Conservation (phyloP, 78 protist species). For the Chrysochromulina tobinii region DNA sequence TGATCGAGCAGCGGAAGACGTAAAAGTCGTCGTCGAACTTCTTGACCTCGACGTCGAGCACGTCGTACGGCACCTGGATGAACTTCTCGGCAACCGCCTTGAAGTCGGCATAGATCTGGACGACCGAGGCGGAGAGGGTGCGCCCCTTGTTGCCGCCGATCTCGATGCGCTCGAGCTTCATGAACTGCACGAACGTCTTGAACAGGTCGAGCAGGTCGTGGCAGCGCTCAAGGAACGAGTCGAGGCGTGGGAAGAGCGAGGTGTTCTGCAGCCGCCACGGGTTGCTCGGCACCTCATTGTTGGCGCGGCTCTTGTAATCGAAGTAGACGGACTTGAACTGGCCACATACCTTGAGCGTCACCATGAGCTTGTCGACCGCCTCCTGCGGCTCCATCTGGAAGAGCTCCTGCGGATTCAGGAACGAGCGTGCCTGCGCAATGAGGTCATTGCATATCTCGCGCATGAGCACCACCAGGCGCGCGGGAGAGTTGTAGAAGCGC, state of each 20-base stretch:
- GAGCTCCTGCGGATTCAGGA: conserved; percentile 10
- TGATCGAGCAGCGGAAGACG: conserved; percentile 15
- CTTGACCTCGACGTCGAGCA: background rate
- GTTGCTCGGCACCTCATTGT: background rate
- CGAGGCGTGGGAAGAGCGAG: conserved; percentile 59
- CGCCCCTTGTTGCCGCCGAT: conserved; percentile 70
- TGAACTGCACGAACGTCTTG: conserved; percentile 45
- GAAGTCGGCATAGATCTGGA: conserved; percentile 26
- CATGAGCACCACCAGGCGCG: conserved; percentile 48
- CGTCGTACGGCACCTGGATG: background rate
- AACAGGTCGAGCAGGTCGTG: conserved; percentile 60
- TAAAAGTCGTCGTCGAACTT: conserved; percentile 34
- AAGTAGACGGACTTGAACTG: conserved; percentile 21
- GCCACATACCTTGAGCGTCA: background rate
- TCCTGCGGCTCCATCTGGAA: conserved; percentile 42
- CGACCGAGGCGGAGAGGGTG: background rate
- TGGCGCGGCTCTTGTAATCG: conserved; percentile 33
- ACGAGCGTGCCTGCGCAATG: conserved; percentile 38
- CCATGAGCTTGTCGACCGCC: background rate
- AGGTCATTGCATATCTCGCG: conserved; percentile 69
- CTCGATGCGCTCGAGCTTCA: conserved; percentile 60
- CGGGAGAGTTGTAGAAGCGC: conserved; percentile 13
- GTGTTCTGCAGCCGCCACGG: conserved; percentile 62
- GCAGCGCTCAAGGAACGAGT: conserved; percentile 57
- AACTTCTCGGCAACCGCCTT: background rate